Conservation (phyloP, 2,329 filamentous ascomycete genomes). For the Fusarium graminum region DNA sequence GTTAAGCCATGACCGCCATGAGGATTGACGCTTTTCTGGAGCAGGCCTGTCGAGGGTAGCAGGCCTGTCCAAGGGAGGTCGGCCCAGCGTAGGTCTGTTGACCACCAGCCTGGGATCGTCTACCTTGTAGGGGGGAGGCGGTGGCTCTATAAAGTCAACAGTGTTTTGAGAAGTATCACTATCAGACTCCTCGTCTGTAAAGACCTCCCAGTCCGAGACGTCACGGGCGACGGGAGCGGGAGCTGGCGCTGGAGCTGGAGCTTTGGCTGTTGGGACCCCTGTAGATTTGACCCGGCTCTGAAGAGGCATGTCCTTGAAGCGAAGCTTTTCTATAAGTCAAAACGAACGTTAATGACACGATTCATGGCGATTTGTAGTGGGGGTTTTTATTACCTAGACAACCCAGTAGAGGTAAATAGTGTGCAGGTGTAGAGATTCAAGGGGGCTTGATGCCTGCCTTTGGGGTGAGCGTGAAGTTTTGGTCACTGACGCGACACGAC, state of each 20-base stretch:
- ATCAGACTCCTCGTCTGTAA: slow-evolving; percentile 30
- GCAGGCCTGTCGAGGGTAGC: slow-evolving; percentile 25
- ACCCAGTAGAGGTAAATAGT: slow-evolving; percentile 30
- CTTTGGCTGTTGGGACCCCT: slow-evolving; percentile 6
- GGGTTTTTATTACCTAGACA: slow-evolving; percentile 33
- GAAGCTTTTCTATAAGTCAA: slow-evolving; percentile 14
- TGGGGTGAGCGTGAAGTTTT: slow-evolving; percentile 15
- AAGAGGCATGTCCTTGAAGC: slow-evolving; percentile 27
- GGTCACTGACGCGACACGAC: slow-evolving; percentile 31
- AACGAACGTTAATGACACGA: slow-evolving; percentile 28
- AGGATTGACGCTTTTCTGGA: slow-evolving; percentile 33
- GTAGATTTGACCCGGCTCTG: slow-evolving; percentile 20
- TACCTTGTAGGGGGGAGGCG: slow-evolving; percentile 31
- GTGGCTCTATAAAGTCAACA: slow-evolving; percentile 23
- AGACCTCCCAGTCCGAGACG: slow-evolving; percentile 33
- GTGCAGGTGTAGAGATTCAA: slow-evolving; percentile 28
- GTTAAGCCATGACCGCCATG: slow-evolving; percentile 31
- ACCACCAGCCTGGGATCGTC: slow-evolving; percentile 25
- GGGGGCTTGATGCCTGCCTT: slow-evolving; percentile 31
- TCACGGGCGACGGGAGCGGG: slow-evolving; percentile 28
- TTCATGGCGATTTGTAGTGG: slow-evolving; percentile 13
- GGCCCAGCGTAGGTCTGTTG: slow-evolving; percentile 27
- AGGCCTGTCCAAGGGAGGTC: slow-evolving; percentile 31
- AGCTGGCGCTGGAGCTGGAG: slow-evolving; percentile 22
- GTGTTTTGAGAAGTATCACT: slow-evolving; percentile 31